Percentiles rank a stretch among this genome's conserved stretches.
Conservation (phyloP, 495 filamentous ascomycete species). For the Trichoderma virens region DNA sequence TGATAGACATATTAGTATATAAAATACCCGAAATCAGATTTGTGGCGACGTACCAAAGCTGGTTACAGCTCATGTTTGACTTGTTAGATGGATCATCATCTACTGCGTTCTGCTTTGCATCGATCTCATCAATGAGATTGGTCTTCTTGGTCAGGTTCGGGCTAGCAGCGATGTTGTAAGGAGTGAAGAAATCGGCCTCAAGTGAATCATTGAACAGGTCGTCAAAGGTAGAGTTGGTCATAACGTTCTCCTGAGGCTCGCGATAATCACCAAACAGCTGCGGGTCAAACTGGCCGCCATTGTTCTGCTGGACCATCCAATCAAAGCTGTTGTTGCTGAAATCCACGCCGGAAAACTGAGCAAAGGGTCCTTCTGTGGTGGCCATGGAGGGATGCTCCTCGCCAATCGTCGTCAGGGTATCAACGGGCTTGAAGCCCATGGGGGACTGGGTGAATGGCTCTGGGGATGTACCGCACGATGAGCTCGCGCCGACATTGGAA, state of each 20-base stretch:
- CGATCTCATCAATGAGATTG: constrained; percentile 66
- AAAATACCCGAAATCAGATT: constrained; percentile 5
- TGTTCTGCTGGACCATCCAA: constrained; percentile 74
- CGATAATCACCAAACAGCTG: constrained; percentile 89
- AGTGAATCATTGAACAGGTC: constrained; percentile 92
- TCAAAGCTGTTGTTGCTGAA: constrained; percentile 49
- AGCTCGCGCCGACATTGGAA: constrained; percentile 48
- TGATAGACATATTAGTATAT: constrained; percentile 14
- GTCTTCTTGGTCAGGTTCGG: constrained; percentile 41
- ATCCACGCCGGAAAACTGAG: constrained; percentile 14
- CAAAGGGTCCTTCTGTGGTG: constrained; percentile 7
- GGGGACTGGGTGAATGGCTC: constrained; percentile 49
- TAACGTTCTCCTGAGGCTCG: constrained; percentile 72
- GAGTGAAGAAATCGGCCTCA: constrained; percentile 65
- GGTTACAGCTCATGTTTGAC: constrained; percentile 67
- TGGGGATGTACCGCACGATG: constrained; percentile 70
- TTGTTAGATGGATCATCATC: constrained; percentile 49
- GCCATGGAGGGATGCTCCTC: constrained; percentile 38
- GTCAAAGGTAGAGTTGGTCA: constrained; percentile 50
- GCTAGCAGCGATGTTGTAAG: constrained; percentile 58
- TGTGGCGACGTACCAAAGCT: constrained; percentile 70
- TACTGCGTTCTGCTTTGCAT: constrained; percentile 60
- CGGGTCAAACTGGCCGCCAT: constrained; percentile 78
- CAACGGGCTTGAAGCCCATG: constrained; percentile 50
- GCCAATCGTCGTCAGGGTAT: constrained; percentile 48